Evolutionary conservation across 2,329 filamentous ascomycete species (phyloP).

Genomic region (Aspergillus amoenus): DNA sequence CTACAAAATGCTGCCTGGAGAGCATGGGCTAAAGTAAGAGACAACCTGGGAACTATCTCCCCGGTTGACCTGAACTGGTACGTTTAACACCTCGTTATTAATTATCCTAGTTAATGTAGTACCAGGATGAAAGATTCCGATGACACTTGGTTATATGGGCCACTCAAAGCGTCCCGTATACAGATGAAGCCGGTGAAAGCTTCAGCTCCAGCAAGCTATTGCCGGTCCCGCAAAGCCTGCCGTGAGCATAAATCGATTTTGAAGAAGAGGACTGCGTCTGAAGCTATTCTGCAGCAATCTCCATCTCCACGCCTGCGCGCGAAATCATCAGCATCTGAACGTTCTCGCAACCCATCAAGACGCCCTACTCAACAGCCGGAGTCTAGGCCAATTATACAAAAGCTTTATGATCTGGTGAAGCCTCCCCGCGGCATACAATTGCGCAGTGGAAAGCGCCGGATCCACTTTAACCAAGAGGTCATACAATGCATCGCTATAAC

Average conservation of each 20-base stretch:
- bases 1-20: conserved; percentile 97
- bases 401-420: neutral
- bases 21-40: conserved; percentile 92
- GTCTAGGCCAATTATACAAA: conserved; percentile 60
- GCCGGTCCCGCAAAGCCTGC: conserved; percentile 66
- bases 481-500: conserved; percentile 87
- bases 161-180: conserved; percentile 71
- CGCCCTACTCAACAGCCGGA: conserved; percentile 60
- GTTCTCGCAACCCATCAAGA: conserved; percentile 51
- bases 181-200: conserved; percentile 50
- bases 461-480: conserved; percentile 95
- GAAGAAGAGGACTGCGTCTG: conserved; percentile 95
- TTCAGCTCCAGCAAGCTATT: conserved; percentile 52
- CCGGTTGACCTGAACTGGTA: conserved; percentile 94
- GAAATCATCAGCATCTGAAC: conserved; percentile 49
- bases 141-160: conserved; percentile 96
- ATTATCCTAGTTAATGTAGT: neutral
- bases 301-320: conserved; percentile 58
- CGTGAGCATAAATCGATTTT: conserved; percentile 83
- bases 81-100: conserved; percentile 32
- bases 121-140: conserved; percentile 92
- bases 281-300: conserved; percentile 88
- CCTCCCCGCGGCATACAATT: conserved; percentile 47
- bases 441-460: conserved; percentile 70
- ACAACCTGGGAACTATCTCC: conserved; percentile 80